phyloP scores from a whole-genome alignment of 78 protist species.

The Monocercomonoides exilis region DNA sequence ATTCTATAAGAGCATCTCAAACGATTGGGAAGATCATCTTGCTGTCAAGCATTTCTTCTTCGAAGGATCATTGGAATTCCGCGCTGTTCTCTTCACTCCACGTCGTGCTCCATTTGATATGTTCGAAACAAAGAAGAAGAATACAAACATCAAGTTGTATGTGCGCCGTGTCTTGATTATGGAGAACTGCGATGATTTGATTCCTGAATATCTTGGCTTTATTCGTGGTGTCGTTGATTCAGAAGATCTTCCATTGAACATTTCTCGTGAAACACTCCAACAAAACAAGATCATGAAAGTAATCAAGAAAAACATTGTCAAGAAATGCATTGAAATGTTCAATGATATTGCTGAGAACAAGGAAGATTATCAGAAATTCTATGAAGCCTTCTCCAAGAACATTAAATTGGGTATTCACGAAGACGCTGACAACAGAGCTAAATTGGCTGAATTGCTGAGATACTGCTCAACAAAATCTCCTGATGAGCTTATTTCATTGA shows the following conservation, averaged over 20 bases:
- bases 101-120: slow-evolving; percentile 50
- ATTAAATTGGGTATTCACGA: slow-evolving; percentile 92
- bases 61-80: slow-evolving; percentile 78
- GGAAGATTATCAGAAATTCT: slow-evolving; percentile 64
- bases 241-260: too few species aligned
- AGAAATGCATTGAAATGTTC: slow-evolving; percentile 86
- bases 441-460: slow-evolving; percentile 81
- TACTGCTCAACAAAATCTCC: slow-evolving; percentile 41
- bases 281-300: slow-evolving; percentile 94
- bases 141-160: slow-evolving; percentile 70
- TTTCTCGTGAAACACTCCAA: too few species aligned
- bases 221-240: too few species aligned
- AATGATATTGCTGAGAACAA: slow-evolving; percentile 43
- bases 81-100: slow-evolving; percentile 86
- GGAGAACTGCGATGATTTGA: slow-evolving; percentile 81
- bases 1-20: slow-evolving; percentile 83
- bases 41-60: too few species aligned
- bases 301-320: too few species aligned
- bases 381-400: slow-evolving; percentile 66
- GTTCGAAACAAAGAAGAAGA: slow-evolving; percentile 46
- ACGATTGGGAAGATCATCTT: slow-evolving; percentile 58
- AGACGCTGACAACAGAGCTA: slow-evolving; percentile 67
- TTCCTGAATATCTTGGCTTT: slow-evolving; percentile 89
- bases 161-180: slow-evolving; percentile 84
- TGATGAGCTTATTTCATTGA: slow-evolving; percentile 44